Base-by-base conservation (phyloP, 768 basidiomycete genomes). In the Inosperma sp. region DNA sequence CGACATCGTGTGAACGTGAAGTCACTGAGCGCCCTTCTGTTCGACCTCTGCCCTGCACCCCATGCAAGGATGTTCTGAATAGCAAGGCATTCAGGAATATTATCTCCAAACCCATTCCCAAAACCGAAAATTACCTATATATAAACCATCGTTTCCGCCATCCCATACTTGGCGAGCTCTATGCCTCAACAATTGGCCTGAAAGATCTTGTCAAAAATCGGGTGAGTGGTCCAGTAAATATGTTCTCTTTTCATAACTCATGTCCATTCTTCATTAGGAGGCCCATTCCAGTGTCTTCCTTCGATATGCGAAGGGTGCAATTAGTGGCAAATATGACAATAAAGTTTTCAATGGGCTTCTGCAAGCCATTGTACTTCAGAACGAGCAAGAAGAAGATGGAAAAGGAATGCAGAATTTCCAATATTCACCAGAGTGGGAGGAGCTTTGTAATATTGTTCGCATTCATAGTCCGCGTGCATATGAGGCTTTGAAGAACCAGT, bases 331-430 rank as follows among this genome's bases (percentile, higher is more conserved):
- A 9, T 39, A 35, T 30, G 27, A 59, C n/a, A 42, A 54, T 17
- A 16, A 41, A 25, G 22, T 42, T 1, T 43, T 42, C 36, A 43
- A 21, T 22, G 39, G 37, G 2, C 35, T 36, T 16, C 14, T 47
- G 0, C 33, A 52, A 19, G 72, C 67, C 1, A 60, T 71, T 42
- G 62, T 67, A 0, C 16, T 35, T 0, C 49, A 56, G 7, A n/a
- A 36, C 0, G 70, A 72, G 7, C 45, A 58, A 1, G 53, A 68
- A 23, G 57, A 58, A 3, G 55, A 60, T 0, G 70, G 69, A 0
- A 58, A 62, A 1, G 69, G 68, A 0, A 57, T 59, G 49, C 69
- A 69, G 43, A 72, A 73, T 41, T 68, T 72, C 55, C 40, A 54
- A 8, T 72, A 71, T 50, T 40, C 63, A 1, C 67, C 68, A 2